Percentiles rank a stretch among this genome's conserved stretches.
Conservation (phyloP, 148 eudicot genomes). For the Camellia sinensis region DNA sequence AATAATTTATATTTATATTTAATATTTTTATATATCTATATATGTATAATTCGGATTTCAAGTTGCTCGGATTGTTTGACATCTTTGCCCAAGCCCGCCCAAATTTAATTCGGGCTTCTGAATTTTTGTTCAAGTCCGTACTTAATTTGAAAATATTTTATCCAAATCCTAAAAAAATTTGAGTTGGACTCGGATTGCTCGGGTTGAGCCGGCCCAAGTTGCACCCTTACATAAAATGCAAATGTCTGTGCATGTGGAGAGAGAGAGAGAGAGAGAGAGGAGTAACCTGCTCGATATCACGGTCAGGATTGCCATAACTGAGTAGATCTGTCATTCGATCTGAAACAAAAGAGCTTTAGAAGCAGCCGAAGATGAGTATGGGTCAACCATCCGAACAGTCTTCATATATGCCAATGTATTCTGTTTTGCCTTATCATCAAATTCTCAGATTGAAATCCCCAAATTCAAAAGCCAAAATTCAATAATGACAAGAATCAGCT, state of each 20-base stretch:
- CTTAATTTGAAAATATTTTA: too few species aligned
- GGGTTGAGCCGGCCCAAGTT: too few species aligned
- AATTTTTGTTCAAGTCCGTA: too few species aligned
- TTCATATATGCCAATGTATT: conserved; percentile 61
- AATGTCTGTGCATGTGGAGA: neutral
- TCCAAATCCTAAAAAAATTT: too few species aligned
- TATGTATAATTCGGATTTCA: too few species aligned
- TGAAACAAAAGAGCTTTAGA: conserved; percentile 40
- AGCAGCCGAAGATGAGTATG: conserved; percentile 25
- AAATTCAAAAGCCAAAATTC: neutral
- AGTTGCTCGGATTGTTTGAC: too few species aligned
- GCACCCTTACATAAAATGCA: too few species aligned
- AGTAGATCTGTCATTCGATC: conserved; percentile 97
- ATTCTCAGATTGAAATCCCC: conserved; percentile 1
- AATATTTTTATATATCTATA: too few species aligned
- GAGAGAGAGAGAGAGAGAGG: neutral
- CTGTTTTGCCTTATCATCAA: conserved; percentile 61
- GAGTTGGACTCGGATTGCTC: too few species aligned
- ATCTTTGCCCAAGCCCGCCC: too few species aligned
- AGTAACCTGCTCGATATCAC: conserved; percentile 70
- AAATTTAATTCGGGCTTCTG: too few species aligned
- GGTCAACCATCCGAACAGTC: conserved; percentile 52
- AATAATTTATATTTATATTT: too few species aligned
- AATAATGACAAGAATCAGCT: neutral
- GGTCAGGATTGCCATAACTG: conserved; percentile 71